These are phyloP conservation scores for Mycena kentingensis DNA, from an alignment of 768 basidiomycete genomes.

Conservation along the genomic window DNA sequence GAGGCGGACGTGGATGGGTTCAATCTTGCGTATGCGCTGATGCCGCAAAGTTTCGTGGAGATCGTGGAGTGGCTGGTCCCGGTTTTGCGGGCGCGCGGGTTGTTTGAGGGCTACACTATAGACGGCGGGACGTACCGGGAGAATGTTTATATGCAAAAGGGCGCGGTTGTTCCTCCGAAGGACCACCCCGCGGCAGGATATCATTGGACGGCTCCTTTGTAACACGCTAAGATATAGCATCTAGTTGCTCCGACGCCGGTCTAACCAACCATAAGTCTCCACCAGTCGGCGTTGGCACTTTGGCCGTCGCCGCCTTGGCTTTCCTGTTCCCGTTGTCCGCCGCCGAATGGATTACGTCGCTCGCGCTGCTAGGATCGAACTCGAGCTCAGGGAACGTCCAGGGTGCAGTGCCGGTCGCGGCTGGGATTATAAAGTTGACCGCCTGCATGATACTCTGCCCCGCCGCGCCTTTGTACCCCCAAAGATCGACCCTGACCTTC, in stretches of 20 bases:
- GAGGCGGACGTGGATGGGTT: background rate
- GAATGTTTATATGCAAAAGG: background rate
- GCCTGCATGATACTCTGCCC: slow-evolving; percentile 14
- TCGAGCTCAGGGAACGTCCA: slow-evolving; percentile 16
- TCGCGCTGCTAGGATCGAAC: slow-evolving; percentile 11
- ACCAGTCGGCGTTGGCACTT: slow-evolving; percentile 7
- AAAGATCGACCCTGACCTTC: slow-evolving; percentile 17
- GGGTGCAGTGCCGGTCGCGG: background rate
- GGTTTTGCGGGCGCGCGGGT: background rate
- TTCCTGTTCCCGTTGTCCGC: slow-evolving; percentile 10
- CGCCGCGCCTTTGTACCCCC: slow-evolving; percentile 15
- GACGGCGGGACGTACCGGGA: background rate
- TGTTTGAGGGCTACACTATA: background rate
- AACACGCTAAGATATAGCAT: background rate
- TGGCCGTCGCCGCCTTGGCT: background rate
- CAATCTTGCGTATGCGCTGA: background rate
- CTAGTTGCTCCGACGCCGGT: slow-evolving; percentile 11
- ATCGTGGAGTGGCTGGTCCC: background rate
- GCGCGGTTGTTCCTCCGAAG: background rate
- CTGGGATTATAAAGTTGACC: slow-evolving; percentile 12
- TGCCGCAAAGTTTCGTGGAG: background rate
- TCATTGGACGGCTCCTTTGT: background rate
- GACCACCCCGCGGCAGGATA: background rate
- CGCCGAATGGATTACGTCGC: slow-evolving; percentile 13
- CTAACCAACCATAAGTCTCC: slow-evolving; percentile 16